Evolutionary conservation across 306 rosid species (phyloP), one percentile per base, ranked within the genome.

Genomic region (Amphicarpaea edgeworthii): DNA sequence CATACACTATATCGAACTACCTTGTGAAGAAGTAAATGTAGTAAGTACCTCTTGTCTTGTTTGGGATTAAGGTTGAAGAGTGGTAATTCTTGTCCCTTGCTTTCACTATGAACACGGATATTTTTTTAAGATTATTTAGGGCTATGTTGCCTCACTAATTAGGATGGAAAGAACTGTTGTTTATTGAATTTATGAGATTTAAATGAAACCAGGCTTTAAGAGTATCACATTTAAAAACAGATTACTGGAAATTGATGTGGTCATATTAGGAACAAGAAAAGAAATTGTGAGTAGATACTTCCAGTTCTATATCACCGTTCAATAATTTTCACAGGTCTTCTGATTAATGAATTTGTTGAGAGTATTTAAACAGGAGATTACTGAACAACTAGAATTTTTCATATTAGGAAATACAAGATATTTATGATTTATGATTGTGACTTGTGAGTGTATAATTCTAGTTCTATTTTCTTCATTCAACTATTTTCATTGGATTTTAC

Each of bases 151-250:
- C 37, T 45, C 17, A 10, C 49, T 41, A 8, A 64, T 21, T 14
- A 70, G 70, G 49, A 30, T 51, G 68, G 73, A 64, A 71, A 71
- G 38, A 26, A 54, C 17, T 21, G 21, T 46, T 57, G 51, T 47
- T 17, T 65, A 63, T 30, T 70, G 78, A 62, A 23, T 82, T 23
- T 70, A 37, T 38, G 24, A 47, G 40, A 70, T 70, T 49, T 32
- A 47, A 59, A 24, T 41, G 58, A 67, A 40, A 55, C 60, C 67
- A 71, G 73, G 47, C 37, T 66, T 66, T n/a, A 49, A 12, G 49
- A 55, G 10, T 55, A 8, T 54, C 5, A 45, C 70, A 57, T 45
- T 43, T 19, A 17, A 23, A 54, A 54, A 67, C 26, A 38, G 43
- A 50, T 49, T 17, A 5, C 26, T 75, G 43, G 20, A 68, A 58